Conservation (phyloP, 805 yeast genomes). For the Wickerhamiella brachini region DNA sequence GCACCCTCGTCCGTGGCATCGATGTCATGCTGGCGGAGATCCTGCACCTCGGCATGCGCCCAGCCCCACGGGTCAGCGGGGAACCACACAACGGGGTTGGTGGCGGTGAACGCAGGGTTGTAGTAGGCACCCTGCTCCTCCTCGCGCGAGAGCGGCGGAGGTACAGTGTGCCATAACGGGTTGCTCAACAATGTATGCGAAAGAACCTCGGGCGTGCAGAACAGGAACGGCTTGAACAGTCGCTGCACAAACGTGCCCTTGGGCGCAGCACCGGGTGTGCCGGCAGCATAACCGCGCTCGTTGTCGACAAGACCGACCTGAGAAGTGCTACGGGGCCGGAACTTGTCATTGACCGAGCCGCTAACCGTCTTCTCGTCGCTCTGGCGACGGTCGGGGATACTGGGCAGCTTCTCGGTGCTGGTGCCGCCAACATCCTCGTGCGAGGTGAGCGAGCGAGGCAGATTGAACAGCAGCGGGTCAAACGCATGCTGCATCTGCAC, state of each 20-base stretch:
- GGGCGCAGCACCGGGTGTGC: not conserved
- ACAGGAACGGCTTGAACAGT: slow-evolving; percentile 42
- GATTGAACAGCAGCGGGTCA: slow-evolving; percentile 35
- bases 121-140: slow-evolving; percentile 55
- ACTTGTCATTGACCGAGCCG: slow-evolving; percentile 7
- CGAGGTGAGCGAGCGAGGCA: slow-evolving; percentile 25
- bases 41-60: slow-evolving; percentile 44
- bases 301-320: slow-evolving; percentile 5
- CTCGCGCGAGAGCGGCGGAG: slow-evolving; percentile 23
- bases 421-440: slow-evolving; percentile 1
- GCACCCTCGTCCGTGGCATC: slow-evolving; percentile 59
- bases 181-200: slow-evolving; percentile 18
- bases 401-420: not conserved
- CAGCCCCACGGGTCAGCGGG: slow-evolving; percentile 84
- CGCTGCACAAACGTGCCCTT: slow-evolving; percentile 27
- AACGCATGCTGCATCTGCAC: slow-evolving; percentile 51
- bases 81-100: slow-evolving; percentile 76
- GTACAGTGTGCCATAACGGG: slow-evolving; percentile 20
- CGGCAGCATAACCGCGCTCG: not conserved
- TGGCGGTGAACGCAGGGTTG: slow-evolving; percentile 56
- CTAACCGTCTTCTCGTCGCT: not conserved
- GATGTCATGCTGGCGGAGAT: slow-evolving; percentile 38
- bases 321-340: not conserved
- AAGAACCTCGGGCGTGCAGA: slow-evolving; percentile 29
- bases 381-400: not conserved